Conservation (phyloP, 306 rosid species). For the Lathyrus aphaca region DNA sequence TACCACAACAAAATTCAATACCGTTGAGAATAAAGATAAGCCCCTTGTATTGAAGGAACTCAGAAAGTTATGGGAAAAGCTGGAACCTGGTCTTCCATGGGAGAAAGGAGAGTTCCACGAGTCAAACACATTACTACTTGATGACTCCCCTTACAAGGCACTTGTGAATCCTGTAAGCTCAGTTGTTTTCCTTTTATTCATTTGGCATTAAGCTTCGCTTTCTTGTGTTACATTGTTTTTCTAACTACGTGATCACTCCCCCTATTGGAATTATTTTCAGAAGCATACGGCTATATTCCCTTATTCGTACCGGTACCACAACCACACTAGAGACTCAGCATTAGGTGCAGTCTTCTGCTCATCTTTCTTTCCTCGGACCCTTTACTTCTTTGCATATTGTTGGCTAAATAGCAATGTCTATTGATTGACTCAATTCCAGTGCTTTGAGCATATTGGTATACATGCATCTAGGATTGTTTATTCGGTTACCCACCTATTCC, state of each 20-base stretch:
- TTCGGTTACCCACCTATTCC: slow-evolving; percentile 22
- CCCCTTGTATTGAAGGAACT: slow-evolving; percentile 85
- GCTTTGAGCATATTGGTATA: background rate
- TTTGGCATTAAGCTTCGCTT: slow-evolving; percentile 18
- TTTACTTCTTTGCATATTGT: background rate
- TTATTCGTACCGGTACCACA: slow-evolving; percentile 50
- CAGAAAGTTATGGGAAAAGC: slow-evolving; percentile 73
- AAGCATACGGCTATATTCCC: slow-evolving; percentile 81
- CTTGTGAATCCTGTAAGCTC: slow-evolving; percentile 81
- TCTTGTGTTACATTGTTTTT: slow-evolving; percentile 29
- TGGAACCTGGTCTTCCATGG: slow-evolving; percentile 70
- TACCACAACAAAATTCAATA: slow-evolving; percentile 54
- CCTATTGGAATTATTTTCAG: slow-evolving; percentile 51
- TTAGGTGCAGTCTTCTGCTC: slow-evolving; percentile 56
- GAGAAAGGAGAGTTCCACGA: slow-evolving; percentile 72
- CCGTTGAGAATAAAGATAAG: slow-evolving; percentile 61
- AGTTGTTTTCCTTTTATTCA: slow-evolving; percentile 24
- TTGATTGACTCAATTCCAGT: background rate
- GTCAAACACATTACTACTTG: slow-evolving; percentile 81
- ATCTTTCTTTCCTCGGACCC: slow-evolving; percentile 8
- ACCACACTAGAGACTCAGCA: slow-evolving; percentile 52
- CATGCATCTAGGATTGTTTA: slow-evolving; percentile 1
- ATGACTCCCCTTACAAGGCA: slow-evolving; percentile 93
- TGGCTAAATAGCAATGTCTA: slow-evolving; percentile 10
- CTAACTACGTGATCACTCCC: slow-evolving; percentile 19